Evolutionary conservation across 2,329 filamentous ascomycete genomes (phyloP).

Genomic region (Metarhizium anisopliae): DNA sequence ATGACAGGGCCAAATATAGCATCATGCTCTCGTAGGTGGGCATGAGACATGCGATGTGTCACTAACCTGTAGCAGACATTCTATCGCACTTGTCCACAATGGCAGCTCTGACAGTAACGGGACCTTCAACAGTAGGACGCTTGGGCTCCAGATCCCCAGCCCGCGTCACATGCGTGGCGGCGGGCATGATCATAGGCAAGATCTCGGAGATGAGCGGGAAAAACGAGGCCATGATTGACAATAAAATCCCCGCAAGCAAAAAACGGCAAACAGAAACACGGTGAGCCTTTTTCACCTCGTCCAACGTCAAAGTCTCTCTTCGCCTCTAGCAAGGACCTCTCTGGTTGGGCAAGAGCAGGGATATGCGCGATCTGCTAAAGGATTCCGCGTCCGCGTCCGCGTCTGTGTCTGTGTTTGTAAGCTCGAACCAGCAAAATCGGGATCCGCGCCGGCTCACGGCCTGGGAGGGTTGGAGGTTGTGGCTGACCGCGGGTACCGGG

Average conservation of each 20-base stretch:
- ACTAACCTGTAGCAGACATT: constrained; percentile 57
- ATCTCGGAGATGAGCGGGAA: constrained; percentile 48
- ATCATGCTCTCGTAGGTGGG: background rate
- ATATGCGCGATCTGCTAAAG: background rate
- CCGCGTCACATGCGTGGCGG: constrained; percentile 45
- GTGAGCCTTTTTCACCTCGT: no score
- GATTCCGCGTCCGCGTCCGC: background rate
- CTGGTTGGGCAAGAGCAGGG: background rate
- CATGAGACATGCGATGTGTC: constrained; percentile 1
- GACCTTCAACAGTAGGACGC: constrained; percentile 21
- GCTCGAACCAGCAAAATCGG: background rate
- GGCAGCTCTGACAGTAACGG: constrained; percentile 36
- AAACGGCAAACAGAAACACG: background rate
- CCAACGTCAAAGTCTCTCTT: no score
- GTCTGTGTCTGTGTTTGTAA: background rate
- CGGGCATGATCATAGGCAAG: constrained; percentile 50
- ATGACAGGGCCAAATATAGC: background rate
- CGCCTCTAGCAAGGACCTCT: no score
- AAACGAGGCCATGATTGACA: constrained; percentile 37
- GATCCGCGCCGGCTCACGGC: background rate
- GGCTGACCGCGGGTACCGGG: background rate
- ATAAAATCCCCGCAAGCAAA: background rate
- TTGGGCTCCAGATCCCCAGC: constrained; percentile 36
- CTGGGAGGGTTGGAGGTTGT: background rate
- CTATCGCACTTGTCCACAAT: constrained; percentile 54